Percentiles rank a stretch among this genome's conserved stretches.
phyloP scores from a whole-genome alignment of 2,329 filamentous ascomycete genomes.

The Botryotinia calthae region DNA sequence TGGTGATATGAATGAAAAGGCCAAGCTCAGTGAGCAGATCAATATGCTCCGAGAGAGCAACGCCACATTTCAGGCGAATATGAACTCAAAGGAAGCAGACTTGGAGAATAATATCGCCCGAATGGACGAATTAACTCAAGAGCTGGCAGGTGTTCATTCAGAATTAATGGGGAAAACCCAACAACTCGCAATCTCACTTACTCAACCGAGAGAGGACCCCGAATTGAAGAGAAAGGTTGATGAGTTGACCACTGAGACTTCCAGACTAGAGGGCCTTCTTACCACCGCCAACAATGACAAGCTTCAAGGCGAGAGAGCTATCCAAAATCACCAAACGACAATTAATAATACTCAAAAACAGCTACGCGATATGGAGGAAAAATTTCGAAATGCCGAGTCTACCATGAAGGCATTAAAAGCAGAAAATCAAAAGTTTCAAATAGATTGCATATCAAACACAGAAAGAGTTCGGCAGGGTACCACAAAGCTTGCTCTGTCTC shows the following conservation, averaged over 20 bases:
- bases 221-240: conserved; percentile 26
- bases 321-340: conserved; percentile 19
- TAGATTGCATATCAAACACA: background rate
- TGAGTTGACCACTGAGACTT: conserved; percentile 30
- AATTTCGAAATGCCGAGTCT: conserved; percentile 21
- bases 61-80: conserved; percentile 23
- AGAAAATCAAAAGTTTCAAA: conserved; percentile 31
- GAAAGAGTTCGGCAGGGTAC: conserved; percentile 30
- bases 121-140: conserved; percentile 25
- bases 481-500: conserved; percentile 24
- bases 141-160: conserved; percentile 25
- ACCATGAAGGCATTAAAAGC: conserved; percentile 34
- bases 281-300: conserved; percentile 40
- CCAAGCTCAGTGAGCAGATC: conserved; percentile 28
- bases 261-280: conserved; percentile 32
- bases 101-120: conserved; percentile 19
- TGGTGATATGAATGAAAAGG: conserved; percentile 26
- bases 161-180: conserved; percentile 28
- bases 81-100: conserved; percentile 24
- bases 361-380: conserved; percentile 21
- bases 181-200: conserved; percentile 27
- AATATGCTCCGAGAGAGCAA: conserved; percentile 29
- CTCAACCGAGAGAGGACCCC: conserved; percentile 29
- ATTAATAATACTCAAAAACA: conserved; percentile 22
- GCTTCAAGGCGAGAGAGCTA: conserved; percentile 23